These are phyloP conservation scores for Fusarium sp. DNA, from an alignment of 2,329 filamentous ascomycete species.

Conservation along the genomic window DNA sequence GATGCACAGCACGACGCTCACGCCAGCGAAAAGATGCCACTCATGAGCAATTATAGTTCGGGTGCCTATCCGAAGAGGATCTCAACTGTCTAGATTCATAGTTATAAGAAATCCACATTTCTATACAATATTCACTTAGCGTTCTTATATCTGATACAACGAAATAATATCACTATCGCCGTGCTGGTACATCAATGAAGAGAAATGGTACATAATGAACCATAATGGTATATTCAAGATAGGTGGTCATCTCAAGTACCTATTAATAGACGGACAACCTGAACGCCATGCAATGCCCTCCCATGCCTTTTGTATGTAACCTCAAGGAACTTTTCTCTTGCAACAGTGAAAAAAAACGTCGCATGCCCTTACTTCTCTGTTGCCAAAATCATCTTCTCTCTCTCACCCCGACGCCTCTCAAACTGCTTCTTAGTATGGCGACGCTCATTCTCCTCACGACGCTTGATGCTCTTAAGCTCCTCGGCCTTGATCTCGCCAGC, in stretches of 20 bases:
- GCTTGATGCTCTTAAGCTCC: slow-evolving; percentile 87
- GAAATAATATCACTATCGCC: not conserved
- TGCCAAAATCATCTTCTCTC: slow-evolving; percentile 92
- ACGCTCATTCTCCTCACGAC: slow-evolving; percentile 92
- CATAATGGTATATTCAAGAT: slow-evolving; percentile 39
- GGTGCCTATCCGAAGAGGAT: slow-evolving; percentile 23
- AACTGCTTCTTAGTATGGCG: slow-evolving; percentile 89
- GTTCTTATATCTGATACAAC: not conserved
- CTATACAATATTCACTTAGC: not conserved
- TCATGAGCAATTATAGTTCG: slow-evolving; percentile 23
- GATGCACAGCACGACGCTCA: slow-evolving; percentile 40
- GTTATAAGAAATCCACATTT: slow-evolving; percentile 15
- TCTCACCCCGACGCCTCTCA: slow-evolving; percentile 77
- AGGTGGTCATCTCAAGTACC: slow-evolving; percentile 32
- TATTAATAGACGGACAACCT: slow-evolving; percentile 39
- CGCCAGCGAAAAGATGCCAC: slow-evolving; percentile 33
- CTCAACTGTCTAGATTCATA: slow-evolving; percentile 31
- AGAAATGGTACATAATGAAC: not conserved
- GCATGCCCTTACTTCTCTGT: slow-evolving; percentile 61
- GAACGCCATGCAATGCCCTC: slow-evolving; percentile 52
- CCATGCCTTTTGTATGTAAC: slow-evolving; percentile 38
- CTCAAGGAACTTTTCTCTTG: slow-evolving; percentile 27
- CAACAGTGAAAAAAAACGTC: slow-evolving; percentile 2
- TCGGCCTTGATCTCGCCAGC: slow-evolving; percentile 93
- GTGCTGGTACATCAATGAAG: not conserved